These are phyloP conservation scores for Cercospora sesami DNA, from an alignment of 2,329 filamentous ascomycete species.

Conservation along the genomic window DNA sequence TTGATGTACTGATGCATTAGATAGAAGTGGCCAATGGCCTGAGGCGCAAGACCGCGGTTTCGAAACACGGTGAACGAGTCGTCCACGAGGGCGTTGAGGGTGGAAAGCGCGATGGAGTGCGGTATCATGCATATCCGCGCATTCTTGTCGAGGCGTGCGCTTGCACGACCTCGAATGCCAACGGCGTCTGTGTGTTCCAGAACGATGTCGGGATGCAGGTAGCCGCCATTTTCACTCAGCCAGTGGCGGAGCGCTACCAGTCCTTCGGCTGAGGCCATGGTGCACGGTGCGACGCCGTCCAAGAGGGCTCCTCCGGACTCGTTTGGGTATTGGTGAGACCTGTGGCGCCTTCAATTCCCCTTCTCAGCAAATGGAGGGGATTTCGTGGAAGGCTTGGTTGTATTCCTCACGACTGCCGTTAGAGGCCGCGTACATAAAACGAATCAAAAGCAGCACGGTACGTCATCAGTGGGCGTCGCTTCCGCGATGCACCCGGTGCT, in stretches of 20 bases:
- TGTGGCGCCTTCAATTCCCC: background rate
- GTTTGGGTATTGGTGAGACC: background rate
- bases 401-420: conserved; percentile 2
- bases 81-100: conserved; percentile 42
- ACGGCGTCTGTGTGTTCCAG: conserved; percentile 28
- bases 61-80: conserved; percentile 37
- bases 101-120: conserved; percentile 39
- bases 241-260: conserved; percentile 33
- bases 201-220: conserved; percentile 32
- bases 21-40: conserved; percentile 41
- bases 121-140: conserved; percentile 34
- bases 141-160: conserved; percentile 23
- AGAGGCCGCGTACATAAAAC: background rate
- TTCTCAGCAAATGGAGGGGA: background rate
- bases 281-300: background rate
- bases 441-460: background rate
- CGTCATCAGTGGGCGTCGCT: background rate
- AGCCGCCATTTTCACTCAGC: conserved; percentile 37
- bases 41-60: conserved; percentile 31
- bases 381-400: background rate
- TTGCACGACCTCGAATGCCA: conserved; percentile 35
- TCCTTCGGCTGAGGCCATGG: conserved; percentile 17
- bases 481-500: background rate
- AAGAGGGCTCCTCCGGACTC: background rate
- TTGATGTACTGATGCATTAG: conserved; percentile 40